Evolutionary conservation across 257 asterid genomes (phyloP).

Genomic region (Solanum sejunctum): DNA sequence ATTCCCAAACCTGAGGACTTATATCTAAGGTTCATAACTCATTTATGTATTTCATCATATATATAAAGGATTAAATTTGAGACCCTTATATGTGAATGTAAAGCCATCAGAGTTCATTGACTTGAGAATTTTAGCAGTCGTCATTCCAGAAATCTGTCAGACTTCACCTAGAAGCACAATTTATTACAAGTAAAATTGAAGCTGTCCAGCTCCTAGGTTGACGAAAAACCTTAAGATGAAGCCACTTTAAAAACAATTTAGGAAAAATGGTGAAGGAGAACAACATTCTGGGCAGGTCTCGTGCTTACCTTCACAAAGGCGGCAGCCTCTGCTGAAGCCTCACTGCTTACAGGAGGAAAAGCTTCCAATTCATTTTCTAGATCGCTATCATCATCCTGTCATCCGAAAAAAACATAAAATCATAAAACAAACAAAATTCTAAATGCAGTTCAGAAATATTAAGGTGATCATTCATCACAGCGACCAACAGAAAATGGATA

Average conservation of each 20-base stretch:
- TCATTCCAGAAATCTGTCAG: neutral
- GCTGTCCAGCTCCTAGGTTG: neutral
- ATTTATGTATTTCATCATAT: neutral
- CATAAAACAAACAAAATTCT: neutral
- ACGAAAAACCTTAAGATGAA: neutral
- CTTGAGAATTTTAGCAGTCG: neutral
- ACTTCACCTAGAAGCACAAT: neutral
- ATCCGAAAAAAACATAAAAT: constrained; percentile 1
- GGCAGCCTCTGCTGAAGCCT: constrained; percentile 63
- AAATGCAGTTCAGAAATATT: neutral
- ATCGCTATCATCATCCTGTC: constrained; percentile 87
- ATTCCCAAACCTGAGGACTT: neutral
- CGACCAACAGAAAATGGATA: neutral
- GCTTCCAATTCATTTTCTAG: constrained; percentile 63
- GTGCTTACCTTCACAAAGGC: constrained; percentile 63
- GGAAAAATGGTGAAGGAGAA: neutral
- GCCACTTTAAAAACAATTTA: neutral
- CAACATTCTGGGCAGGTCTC: neutral
- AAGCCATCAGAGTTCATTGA: neutral
- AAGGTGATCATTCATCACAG: neutral
- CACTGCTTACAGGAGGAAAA: constrained; percentile 55
- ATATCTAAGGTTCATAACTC: neutral
- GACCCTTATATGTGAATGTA: neutral
- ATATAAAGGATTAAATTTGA: neutral
- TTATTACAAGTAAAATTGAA: neutral